A percentile compares a stretch with the other conserved stretches of the same genome.
Evolutionary conservation across 495 filamentous ascomycete genomes (phyloP).

Genomic region (Aspergillus sclerotiicarbonarius): DNA sequence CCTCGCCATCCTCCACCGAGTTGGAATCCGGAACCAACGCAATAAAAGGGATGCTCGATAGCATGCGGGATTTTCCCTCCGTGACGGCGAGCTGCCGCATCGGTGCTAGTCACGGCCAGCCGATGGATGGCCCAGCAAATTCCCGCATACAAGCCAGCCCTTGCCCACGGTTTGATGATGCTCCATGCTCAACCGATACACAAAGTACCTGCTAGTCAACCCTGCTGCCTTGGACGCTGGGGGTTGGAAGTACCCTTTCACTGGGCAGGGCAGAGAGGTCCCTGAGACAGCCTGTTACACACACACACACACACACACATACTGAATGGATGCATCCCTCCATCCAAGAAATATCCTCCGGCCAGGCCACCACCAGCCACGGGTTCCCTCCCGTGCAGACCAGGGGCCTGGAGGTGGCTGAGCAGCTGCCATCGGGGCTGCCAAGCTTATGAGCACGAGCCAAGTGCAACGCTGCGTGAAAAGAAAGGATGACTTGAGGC

Average conservation of each 20-base stretch:
- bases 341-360: neutral
- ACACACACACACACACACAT: too few relatives aligned
- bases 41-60: neutral
- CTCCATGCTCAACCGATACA: too few relatives aligned
- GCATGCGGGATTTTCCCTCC: conserved; percentile 14
- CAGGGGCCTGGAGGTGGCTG: neutral
- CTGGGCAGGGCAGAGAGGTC: too few relatives aligned
- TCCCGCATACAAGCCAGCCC: conserved; percentile 20
- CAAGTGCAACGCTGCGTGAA: neutral
- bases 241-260: too few relatives aligned
- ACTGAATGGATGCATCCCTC: too few relatives aligned
- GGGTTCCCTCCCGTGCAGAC: neutral
- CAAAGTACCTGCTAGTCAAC: neutral
- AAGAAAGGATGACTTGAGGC: too few relatives aligned
- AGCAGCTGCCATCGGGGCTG: neutral
- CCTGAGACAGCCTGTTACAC: too few relatives aligned
- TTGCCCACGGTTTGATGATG: too few relatives aligned
- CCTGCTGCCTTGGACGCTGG: conserved; percentile 8
- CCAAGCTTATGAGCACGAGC: neutral
- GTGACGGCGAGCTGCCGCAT: conserved; percentile 15
- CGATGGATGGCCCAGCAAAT: conserved; percentile 18
- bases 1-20: too few relatives aligned
- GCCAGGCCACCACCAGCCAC: neutral
- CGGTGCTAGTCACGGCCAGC: conserved; percentile 18
- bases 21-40: too few relatives aligned